These are phyloP conservation scores for Plantago lanceolata DNA, from an alignment of 305 asterid species.

Conservation along the genomic window DNA sequence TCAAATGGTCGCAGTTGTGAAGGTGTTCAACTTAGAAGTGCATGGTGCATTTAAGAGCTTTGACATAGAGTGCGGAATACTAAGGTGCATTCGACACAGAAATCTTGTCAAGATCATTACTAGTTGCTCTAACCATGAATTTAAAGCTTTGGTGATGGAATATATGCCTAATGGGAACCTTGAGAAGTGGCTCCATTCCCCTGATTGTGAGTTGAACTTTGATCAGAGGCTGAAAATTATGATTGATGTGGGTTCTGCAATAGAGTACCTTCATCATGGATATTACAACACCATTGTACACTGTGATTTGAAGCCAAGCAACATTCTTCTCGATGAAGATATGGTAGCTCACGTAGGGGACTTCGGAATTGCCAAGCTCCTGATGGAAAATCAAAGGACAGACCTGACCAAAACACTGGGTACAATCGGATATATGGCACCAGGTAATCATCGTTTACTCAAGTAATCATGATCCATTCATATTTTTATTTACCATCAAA, in stretches of 20 bases:
- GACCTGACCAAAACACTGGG: neutral
- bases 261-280: neutral
- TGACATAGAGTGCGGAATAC: slow-evolving; percentile 13
- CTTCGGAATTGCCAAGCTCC: neutral
- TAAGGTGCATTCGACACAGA: slow-evolving; percentile 17
- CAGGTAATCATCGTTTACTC: neutral
- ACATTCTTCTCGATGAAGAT: neutral
- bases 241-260: slow-evolving; percentile 21
- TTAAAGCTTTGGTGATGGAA: slow-evolving; percentile 21
- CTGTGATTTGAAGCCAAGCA: slow-evolving; percentile 4
- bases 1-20: neutral
- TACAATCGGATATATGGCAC: slow-evolving; percentile 8
- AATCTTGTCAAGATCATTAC: slow-evolving; percentile 23
- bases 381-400: neutral
- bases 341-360: neutral
- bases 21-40: slow-evolving; percentile 4
- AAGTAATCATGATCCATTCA: too few relatives aligned
- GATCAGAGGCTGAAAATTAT: slow-evolving; percentile 1
- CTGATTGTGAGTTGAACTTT: neutral
- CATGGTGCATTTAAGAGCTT: slow-evolving; percentile 21
- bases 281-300: neutral
- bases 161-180: slow-evolving; percentile 20
- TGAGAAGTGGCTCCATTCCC: slow-evolving; percentile 16
- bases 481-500: too few relatives aligned
- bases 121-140: slow-evolving; percentile 13